Conservation (phyloP, 176 grass and related monocot genomes). For the Bothriochloa decipiens region DNA sequence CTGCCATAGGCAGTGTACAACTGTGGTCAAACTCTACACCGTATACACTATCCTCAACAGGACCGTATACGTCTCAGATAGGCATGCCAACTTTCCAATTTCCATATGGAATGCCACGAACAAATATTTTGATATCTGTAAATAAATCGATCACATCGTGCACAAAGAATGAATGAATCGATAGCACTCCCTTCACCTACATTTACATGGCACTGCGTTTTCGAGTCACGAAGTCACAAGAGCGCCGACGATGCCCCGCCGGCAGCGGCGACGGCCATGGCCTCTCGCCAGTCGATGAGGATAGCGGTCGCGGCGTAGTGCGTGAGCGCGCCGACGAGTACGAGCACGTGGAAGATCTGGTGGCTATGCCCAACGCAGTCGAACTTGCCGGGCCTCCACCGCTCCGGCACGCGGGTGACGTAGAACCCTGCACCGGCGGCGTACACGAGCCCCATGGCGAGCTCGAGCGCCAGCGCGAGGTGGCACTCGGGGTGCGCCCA, state of each 20-base stretch:
- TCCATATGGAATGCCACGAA: not conserved
- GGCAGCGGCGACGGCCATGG: conserved; percentile 30
- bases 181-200: not conserved
- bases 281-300: conserved; percentile 75
- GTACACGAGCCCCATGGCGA: conserved; percentile 74
- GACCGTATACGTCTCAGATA: too few species aligned
- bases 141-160: not conserved
- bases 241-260: not conserved
- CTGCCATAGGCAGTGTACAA: too few species aligned
- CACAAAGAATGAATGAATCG: conserved; percentile 53
- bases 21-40: too few species aligned
- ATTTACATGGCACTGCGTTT: not conserved
- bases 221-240: conserved; percentile 25
- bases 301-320: conserved; percentile 76
- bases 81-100: not conserved
- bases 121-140: not conserved
- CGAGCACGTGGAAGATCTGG: conserved; percentile 94
- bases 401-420: conserved; percentile 80
- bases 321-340: conserved; percentile 73
- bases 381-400: conserved; percentile 74
- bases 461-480: conserved; percentile 72
- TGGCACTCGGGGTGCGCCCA: conserved; percentile 58
- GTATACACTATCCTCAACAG: too few species aligned
- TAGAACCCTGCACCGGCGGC: conserved; percentile 65
- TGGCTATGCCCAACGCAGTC: conserved; percentile 86